A percentile compares a stretch with the other conserved stretches of the same genome.
Conservation (phyloP, 371 early-diverging fungal species). For the Polyrhizophydium stewartii region DNA sequence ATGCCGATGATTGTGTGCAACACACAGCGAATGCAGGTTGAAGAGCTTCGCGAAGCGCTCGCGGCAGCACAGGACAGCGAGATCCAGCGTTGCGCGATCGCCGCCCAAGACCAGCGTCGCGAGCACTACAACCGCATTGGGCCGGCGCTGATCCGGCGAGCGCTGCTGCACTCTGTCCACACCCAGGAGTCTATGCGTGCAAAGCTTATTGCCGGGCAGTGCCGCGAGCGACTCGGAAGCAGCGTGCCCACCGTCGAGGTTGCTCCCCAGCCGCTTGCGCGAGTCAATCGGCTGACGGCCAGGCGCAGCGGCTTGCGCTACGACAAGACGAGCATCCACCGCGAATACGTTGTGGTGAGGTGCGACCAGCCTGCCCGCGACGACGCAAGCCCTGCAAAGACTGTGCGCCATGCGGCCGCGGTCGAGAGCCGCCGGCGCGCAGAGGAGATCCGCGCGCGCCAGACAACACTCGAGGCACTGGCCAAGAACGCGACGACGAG, state of each 20-base stretch:
- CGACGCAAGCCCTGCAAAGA: neutral
- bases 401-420: neutral
- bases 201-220: neutral
- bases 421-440: neutral
- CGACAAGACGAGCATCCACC: neutral
- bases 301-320: neutral
- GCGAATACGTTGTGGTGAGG: neutral
- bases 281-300: neutral
- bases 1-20: no score
- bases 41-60: no score
- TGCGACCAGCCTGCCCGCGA: neutral
- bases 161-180: neutral
- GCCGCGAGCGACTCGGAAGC: neutral
- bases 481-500: neutral
- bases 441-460: neutral
- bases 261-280: neutral
- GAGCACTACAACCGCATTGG: neutral
- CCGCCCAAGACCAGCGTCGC: neutral
- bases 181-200: neutral
- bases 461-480: neutral
- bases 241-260: neutral
- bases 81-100: no score
- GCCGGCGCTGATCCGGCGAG: neutral
- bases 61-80: no score
- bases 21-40: no score